Evolutionary conservation across 2,329 filamentous ascomycete species (phyloP).

Genomic region (Blastomyces emzantsi): DNA sequence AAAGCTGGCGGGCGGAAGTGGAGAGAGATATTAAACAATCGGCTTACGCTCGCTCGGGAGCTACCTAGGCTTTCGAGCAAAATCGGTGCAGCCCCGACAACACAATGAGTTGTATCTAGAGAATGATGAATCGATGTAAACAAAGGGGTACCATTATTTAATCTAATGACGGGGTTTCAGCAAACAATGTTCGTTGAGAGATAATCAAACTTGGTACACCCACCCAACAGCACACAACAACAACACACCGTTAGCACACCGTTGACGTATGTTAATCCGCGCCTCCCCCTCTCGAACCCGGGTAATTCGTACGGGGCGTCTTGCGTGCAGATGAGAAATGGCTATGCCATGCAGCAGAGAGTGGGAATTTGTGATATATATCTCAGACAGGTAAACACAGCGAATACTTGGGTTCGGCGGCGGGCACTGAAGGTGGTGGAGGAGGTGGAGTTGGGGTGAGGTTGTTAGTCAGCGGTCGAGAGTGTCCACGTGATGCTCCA

Average conservation of each 20-base stretch:
- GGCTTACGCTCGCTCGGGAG: neutral
- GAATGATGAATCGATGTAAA: neutral
- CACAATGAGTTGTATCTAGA: neutral
- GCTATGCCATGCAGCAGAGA: neutral
- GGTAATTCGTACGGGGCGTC: neutral
- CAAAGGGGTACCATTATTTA: neutral
- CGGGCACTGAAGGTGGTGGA: neutral
- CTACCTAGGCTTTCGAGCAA: neutral
- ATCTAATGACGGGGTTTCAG: neutral
- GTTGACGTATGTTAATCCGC: neutral
- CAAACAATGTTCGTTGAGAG: neutral
- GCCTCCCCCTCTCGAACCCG: neutral
- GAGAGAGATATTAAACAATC: neutral
- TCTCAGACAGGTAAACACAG: neutral
- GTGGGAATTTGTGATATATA: neutral
- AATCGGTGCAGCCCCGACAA: neutral
- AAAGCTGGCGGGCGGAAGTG: neutral
- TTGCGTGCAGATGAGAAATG: neutral
- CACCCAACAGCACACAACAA: neutral
- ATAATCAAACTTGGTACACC: neutral
- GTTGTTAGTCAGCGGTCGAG: neutral
- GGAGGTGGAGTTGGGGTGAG: neutral
- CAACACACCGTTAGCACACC: neutral
- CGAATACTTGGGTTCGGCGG: neutral
- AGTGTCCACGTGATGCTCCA: neutral